A percentile compares a stretch with the other conserved stretches of the same genome.
phyloP scores from a whole-genome alignment of 2,329 filamentous ascomycete genomes.

The Colletotrichum camelliae region DNA sequence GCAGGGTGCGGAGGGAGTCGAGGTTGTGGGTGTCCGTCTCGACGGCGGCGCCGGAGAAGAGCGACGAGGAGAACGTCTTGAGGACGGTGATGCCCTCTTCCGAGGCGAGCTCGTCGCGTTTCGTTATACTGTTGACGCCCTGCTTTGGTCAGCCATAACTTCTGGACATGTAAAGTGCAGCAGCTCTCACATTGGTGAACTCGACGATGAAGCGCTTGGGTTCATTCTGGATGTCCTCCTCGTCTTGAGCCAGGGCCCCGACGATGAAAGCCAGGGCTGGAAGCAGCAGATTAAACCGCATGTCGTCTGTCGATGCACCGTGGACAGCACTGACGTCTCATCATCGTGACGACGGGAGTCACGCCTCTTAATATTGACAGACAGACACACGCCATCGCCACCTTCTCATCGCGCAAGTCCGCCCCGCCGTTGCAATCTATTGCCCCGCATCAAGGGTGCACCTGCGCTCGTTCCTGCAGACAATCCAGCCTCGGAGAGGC shows the following conservation, averaged over 20 bases:
- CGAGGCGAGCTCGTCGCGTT: constrained; percentile 8
- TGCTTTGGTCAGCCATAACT: neutral
- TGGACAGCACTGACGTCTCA: neutral
- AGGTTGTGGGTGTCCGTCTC: constrained; percentile 13
- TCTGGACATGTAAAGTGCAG: neutral
- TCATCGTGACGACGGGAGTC: neutral
- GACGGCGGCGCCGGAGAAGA: constrained; percentile 20
- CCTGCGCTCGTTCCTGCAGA: neutral
- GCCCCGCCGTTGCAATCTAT: neutral
- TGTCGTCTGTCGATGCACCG: neutral
- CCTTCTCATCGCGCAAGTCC: neutral
- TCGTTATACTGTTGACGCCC: neutral
- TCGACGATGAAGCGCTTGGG: constrained; percentile 18
- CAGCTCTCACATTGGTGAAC: neutral
- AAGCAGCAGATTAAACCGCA: neutral
- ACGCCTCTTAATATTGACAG: neutral
- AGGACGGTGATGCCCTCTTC: constrained; percentile 5
- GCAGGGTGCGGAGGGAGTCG: constrained; percentile 6
- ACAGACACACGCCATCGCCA: neutral
- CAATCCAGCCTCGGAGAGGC: constrained; percentile 8
- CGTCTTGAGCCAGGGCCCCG: neutral
- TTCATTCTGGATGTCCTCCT: neutral
- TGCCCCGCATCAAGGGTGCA: neutral
- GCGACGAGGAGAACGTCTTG: constrained; percentile 5
- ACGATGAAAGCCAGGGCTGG: neutral